Conservation (phyloP, 1,284 basidiomycete species). For the Phaffia rhodozyma region DNA sequence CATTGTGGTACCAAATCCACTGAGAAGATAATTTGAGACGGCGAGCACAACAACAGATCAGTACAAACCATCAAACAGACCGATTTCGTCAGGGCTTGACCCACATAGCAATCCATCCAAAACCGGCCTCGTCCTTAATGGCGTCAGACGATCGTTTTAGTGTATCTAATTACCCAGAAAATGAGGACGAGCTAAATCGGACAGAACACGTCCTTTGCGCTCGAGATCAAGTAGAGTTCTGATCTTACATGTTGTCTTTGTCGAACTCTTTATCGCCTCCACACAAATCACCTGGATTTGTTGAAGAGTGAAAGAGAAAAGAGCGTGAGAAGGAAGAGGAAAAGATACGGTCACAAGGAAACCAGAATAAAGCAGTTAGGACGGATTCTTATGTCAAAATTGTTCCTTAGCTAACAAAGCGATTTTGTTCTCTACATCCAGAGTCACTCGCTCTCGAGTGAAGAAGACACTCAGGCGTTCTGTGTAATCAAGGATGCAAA, state of each 20-base stretch:
- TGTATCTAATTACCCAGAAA: background rate
- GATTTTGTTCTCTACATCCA: too few relatives aligned
- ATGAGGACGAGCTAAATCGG: background rate
- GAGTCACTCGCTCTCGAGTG: too few relatives aligned
- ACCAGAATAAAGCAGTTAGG: too few relatives aligned
- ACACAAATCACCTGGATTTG: background rate
- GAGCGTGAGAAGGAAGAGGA: background rate
- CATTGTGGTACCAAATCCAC: constrained; percentile 6
- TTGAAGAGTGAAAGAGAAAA: background rate
- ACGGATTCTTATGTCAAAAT: too few relatives aligned
- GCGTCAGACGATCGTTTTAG: background rate
- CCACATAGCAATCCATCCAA: constrained; percentile 6
- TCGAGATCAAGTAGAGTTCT: too few relatives aligned
- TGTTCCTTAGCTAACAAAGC: too few relatives aligned
- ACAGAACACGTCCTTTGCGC: background rate
- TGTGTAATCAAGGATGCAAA: too few relatives aligned
- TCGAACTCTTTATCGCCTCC: background rate
- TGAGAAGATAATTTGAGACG: too few relatives aligned
- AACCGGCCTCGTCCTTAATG: background rate
- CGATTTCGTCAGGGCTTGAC: background rate
- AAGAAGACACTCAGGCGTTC: too few relatives aligned
- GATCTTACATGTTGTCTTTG: background rate
- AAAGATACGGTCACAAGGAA: background rate
- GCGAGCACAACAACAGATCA: background rate
- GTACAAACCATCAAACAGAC: background rate